Conservation (phyloP, 805 yeast genomes). For the Candida silvatica region DNA sequence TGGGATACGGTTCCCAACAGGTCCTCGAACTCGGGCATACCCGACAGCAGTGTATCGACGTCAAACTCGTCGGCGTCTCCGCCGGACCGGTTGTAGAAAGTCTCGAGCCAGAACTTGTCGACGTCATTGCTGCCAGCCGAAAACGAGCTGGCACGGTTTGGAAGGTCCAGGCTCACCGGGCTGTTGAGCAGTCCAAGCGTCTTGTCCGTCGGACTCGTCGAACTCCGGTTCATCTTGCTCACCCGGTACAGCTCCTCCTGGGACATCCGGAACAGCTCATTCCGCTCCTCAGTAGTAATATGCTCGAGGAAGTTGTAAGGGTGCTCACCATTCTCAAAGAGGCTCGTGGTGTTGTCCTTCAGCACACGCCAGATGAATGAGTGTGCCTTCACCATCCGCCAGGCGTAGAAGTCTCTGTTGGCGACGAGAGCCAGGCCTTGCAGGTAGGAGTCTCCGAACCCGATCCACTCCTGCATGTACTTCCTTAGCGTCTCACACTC, state of each 20-base stretch:
- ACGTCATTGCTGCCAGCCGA: constrained; percentile 8
- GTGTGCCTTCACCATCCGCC: constrained; percentile 58
- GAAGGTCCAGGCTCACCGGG: not conserved
- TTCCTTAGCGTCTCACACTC: not conserved
- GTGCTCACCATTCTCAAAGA: constrained; percentile 1
- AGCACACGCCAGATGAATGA: constrained; percentile 30
- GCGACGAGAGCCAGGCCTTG: constrained; percentile 37
- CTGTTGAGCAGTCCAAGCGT: no score
- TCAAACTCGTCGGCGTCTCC: not conserved
- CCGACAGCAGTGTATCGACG: no score
- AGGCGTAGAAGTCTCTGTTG: constrained; percentile 54
- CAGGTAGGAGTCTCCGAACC: constrained; percentile 7
- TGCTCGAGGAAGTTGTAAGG: constrained; percentile 11
- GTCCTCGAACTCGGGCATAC: no score
- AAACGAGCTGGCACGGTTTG: not conserved
- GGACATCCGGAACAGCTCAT: constrained; percentile 6
- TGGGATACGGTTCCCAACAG: no score
- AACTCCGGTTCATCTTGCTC: no score
- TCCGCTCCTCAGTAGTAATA: constrained; percentile 11
- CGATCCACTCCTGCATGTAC: constrained; percentile 1
- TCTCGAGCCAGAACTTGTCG: constrained; percentile 20
- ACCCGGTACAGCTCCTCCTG: constrained; percentile 2
- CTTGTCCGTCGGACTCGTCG: no score
- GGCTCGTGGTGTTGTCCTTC: constrained; percentile 8
- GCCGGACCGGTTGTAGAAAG: constrained; percentile 4